Conservation (phyloP, 1,284 basidiomycete genomes). For the Puccinia brachypodii region DNA sequence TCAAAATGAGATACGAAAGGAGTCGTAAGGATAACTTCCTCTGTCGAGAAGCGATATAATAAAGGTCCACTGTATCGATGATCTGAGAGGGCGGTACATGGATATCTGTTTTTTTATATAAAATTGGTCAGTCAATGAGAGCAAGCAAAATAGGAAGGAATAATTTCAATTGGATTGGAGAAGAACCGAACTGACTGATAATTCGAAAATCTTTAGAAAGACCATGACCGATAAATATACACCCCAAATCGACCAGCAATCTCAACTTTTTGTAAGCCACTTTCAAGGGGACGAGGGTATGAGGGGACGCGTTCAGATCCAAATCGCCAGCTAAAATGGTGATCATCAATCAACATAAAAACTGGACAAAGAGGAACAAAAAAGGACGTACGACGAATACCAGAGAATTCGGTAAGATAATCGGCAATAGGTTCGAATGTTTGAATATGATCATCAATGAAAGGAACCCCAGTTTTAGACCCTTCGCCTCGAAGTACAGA, state of each 20-base stretch:
- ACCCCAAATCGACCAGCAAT: constrained; percentile 86
- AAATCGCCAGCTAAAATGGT: constrained; percentile 80
- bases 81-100: constrained; percentile 93
- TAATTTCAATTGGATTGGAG: constrained; percentile 17
- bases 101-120: constrained; percentile 68
- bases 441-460: constrained; percentile 97
- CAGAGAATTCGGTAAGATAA: constrained; percentile 94
- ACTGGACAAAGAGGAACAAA: neutral
- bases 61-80: constrained; percentile 93
- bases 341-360: neutral
- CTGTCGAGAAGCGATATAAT: constrained; percentile 76
- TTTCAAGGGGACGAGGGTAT: constrained; percentile 91
- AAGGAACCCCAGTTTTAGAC: constrained; percentile 74
- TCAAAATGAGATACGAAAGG: constrained; percentile 86
- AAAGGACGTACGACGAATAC: constrained; percentile 75
- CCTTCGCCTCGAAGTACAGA: constrained; percentile 88
- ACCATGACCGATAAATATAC: constrained; percentile 96
- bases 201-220: constrained; percentile 99
- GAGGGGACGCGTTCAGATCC: constrained; percentile 75
- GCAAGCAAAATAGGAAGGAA: constrained; percentile 15
- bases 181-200: constrained; percentile 71
- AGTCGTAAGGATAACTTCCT: constrained; percentile 89
- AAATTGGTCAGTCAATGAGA: neutral
- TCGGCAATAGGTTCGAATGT: constrained; percentile 93
- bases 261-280: constrained; percentile 98